Conservation (phyloP, 1,284 basidiomycete genomes). For the Cutaneotrichosporon cutaneum region DNA sequence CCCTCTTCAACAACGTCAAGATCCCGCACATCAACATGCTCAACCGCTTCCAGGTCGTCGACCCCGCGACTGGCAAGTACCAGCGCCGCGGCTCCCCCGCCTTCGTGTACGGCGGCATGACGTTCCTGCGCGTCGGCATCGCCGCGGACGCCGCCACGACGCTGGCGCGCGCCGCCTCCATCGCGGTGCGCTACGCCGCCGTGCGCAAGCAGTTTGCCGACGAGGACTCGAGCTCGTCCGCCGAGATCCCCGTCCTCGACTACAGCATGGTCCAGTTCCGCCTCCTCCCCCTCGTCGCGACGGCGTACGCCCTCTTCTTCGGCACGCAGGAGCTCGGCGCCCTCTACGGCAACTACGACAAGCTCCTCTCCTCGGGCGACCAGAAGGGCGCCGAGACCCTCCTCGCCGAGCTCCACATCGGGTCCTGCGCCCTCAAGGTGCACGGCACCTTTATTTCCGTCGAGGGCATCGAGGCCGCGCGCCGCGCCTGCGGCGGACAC, state of each 20-base stretch:
- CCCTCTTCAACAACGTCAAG: conserved; percentile 59
- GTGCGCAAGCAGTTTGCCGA: conserved; percentile 59
- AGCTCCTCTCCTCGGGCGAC: conserved; percentile 8
- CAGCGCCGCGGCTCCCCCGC: conserved; percentile 56
- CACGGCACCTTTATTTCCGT: conserved; percentile 55
- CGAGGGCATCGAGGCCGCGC: conserved; percentile 57
- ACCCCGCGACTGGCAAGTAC: conserved; percentile 53
- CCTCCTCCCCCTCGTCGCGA: conserved; percentile 59
- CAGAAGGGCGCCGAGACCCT: conserved; percentile 15
- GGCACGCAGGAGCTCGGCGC: conserved; percentile 54
- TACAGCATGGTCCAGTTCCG: conserved; percentile 62
- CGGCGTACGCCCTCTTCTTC: conserved; percentile 60
- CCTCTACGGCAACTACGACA: conserved; percentile 43
- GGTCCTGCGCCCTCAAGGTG: conserved; percentile 18
- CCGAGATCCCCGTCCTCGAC: conserved; percentile 60
- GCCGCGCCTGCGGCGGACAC: conserved; percentile 59
- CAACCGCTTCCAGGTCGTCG: conserved; percentile 60
- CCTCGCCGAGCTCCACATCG: conserved; percentile 20
- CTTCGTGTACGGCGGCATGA: conserved; percentile 60
- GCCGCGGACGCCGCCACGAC: conserved; percentile 58
- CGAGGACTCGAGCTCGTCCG: conserved; percentile 46
- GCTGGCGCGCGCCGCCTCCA: conserved; percentile 58
- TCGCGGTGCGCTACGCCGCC: conserved; percentile 59
- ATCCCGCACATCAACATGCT: conserved; percentile 61
- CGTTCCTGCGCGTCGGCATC: conserved; percentile 58